Evolutionary conservation across 169 alveolate species (phyloP).

Genomic region (Eimeria acervulina): DNA sequence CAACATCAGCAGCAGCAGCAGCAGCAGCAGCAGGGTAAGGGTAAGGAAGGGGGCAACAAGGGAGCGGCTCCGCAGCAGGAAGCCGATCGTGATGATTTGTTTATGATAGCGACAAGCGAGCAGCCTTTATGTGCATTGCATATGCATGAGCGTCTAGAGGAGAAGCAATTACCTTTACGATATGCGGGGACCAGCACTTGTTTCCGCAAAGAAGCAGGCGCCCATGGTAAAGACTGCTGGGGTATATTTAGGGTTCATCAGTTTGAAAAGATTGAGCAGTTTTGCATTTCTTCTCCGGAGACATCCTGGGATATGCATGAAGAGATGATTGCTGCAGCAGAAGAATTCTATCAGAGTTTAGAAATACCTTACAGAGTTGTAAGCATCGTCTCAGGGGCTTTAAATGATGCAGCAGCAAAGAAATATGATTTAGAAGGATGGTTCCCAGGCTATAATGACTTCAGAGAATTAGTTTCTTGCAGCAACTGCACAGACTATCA

Average conservation of each 20-base stretch:
- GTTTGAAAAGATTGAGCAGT: slow-evolving; percentile 99
- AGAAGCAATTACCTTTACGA: slow-evolving; percentile 93
- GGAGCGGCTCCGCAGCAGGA: not conserved
- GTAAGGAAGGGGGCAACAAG: not conserved
- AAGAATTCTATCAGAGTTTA: slow-evolving; percentile 97
- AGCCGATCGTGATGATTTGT: slow-evolving; percentile 90
- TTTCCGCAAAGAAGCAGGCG: slow-evolving; percentile 99
- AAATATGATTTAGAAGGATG: slow-evolving; percentile 99
- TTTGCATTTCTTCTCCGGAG: slow-evolving; percentile 95
- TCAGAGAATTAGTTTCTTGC: slow-evolving; percentile 98
- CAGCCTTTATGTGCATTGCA: slow-evolving; percentile 99
- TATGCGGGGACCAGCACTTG: slow-evolving; percentile 98
- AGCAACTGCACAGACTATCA: slow-evolving; percentile 99
- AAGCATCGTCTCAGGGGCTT: slow-evolving; percentile 99
- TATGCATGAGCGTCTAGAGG: slow-evolving; percentile 89
- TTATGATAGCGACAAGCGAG: slow-evolving; percentile 99
- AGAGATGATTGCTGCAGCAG: slow-evolving; percentile 97
- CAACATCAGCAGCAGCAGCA: slow-evolving; percentile 18
- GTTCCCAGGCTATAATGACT: slow-evolving; percentile 99
- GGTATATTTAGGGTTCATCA: slow-evolving; percentile 99
- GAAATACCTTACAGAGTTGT: slow-evolving; percentile 98
- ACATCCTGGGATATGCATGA: slow-evolving; percentile 93
- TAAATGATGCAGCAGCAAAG: slow-evolving; percentile 99
- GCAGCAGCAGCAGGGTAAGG: slow-evolving; percentile 56
- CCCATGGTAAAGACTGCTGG: slow-evolving; percentile 99